Conservation (phyloP, 345 rosid genomes). For the Arabidopsis thaliana region TAIR10.1 NC_003074.8:8828001-8828500, state of each 20-base stretch:
- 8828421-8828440: constrained; percentile 94
- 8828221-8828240: background rate
- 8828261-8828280: background rate
- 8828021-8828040: constrained; percentile 6
- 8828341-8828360: constrained; percentile 57
- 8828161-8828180: constrained; percentile 5
- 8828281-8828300: background rate
- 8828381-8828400: constrained; percentile 80
- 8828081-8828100: constrained; percentile 16
- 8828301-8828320: constrained; percentile 14
- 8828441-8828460: constrained; percentile 95
- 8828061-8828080: background rate
- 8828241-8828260: background rate
- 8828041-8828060: constrained; percentile 1
- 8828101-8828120: constrained; percentile 3
- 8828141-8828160: background rate
- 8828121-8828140: constrained; percentile 6
- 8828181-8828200: constrained; percentile 3
- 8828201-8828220: background rate
- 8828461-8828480: constrained; percentile 99
- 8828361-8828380: constrained; percentile 97
- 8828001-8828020: constrained; percentile 9
- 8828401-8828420: constrained; percentile 98
- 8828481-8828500: background rate
- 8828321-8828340: constrained; percentile 16